Percentiles rank a stretch among this genome's conserved stretches.
These are phyloP conservation scores for Allium sativum DNA, from an alignment of 106 monocot genomes.

Conservation along the genomic window DNA sequence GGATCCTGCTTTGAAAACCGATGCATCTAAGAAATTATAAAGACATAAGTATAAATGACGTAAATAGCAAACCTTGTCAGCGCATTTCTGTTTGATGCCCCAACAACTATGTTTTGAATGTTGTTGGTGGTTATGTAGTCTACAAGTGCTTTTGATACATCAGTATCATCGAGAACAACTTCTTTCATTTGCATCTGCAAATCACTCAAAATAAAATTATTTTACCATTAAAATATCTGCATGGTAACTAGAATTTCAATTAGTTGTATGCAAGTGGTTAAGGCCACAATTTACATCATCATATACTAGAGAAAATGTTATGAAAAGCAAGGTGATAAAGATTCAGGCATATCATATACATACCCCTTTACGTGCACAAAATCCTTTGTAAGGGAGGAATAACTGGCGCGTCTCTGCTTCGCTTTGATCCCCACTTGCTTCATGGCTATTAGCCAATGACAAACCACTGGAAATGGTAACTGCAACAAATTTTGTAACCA, in stretches of 20 bases:
- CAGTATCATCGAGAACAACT: slow-evolving; percentile 55
- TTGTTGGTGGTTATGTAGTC: slow-evolving; percentile 38
- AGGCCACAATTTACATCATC: too few relatives aligned
- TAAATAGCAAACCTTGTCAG: slow-evolving; percentile 33
- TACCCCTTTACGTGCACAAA: slow-evolving; percentile 79
- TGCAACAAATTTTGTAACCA: not conserved
- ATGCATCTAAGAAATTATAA: too few relatives aligned
- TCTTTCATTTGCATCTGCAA: slow-evolving; percentile 52
- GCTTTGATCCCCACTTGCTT: slow-evolving; percentile 15
- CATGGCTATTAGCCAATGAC: not conserved
- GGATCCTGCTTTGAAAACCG: too few relatives aligned
- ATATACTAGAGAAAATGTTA: not conserved
- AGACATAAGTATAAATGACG: too few relatives aligned
- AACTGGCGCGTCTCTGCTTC: slow-evolving; percentile 39
- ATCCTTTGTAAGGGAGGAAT: slow-evolving; percentile 52
- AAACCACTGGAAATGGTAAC: not conserved
- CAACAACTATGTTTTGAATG: slow-evolving; percentile 52
- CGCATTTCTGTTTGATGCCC: slow-evolving; percentile 42
- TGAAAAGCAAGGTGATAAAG: not conserved
- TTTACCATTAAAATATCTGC: too few relatives aligned
- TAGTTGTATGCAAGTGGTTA: too few relatives aligned
- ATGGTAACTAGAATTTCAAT: too few relatives aligned
- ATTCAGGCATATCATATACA: not conserved
- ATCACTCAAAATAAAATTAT: too few relatives aligned
- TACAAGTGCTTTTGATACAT: slow-evolving; percentile 39